Percentiles rank a stretch among this genome's conserved stretches.
phyloP scores from a whole-genome alignment of 345 rosid species.

The Syzygium aqueum region DNA sequence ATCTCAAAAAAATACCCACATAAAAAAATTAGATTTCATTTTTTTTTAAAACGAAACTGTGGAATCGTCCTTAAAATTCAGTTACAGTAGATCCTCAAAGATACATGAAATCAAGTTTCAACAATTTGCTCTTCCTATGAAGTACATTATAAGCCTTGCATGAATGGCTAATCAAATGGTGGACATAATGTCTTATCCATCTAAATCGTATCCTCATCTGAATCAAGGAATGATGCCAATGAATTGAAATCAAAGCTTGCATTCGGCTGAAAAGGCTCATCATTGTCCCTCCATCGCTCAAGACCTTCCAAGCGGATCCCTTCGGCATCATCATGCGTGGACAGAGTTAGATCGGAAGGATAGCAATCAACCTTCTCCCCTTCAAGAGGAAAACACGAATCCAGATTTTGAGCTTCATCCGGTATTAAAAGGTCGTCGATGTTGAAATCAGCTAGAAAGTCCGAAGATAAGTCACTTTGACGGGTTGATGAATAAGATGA shows the following conservation, averaged over 20 bases:
- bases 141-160: neutral
- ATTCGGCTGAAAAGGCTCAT: neutral
- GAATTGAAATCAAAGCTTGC: constrained; percentile 1
- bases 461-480: neutral
- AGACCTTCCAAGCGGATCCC: neutral
- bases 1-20: neutral
- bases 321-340: neutral
- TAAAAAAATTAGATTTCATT: neutral
- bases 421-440: neutral
- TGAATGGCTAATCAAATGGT: neutral
- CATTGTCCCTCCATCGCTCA: neutral
- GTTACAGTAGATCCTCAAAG: neutral
- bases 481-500: neutral
- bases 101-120: neutral
- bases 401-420: neutral
- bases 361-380: neutral
- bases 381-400: neutral
- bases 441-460: neutral
- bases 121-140: neutral
- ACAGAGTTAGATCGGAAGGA: neutral
- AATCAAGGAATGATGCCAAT: neutral
- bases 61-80: neutral
- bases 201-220: neutral
- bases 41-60: neutral
- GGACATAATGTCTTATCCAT: neutral